Conservation (phyloP, 2,329 filamentous ascomycete genomes). For the Ceratocystis eucalypticola region DNA sequence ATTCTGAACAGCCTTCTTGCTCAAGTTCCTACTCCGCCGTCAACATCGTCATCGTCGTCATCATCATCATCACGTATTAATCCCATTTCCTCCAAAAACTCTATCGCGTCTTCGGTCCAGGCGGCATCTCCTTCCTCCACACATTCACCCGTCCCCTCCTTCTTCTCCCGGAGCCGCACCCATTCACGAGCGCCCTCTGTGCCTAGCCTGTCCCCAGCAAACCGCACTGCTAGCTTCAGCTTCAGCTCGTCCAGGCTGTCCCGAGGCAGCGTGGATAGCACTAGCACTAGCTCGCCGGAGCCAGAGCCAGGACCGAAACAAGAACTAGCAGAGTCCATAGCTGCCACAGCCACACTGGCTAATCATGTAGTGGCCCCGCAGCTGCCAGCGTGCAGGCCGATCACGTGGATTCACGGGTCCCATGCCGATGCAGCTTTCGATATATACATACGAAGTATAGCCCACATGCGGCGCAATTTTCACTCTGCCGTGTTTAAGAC, state of each 20-base stretch:
- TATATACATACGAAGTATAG: constrained; percentile 33
- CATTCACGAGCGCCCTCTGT: not conserved
- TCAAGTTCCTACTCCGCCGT: constrained; percentile 1
- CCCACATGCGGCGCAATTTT: constrained; percentile 27
- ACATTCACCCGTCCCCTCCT: not conserved
- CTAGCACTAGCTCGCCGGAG: not conserved
- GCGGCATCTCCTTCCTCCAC: not conserved
- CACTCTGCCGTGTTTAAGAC: constrained; percentile 44
- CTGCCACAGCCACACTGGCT: too few relatives aligned
- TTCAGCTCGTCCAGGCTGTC: not conserved
- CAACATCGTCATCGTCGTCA: not conserved
- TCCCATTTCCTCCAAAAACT: not conserved
- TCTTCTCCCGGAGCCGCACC: not conserved
- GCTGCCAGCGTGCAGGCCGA: constrained; percentile 28
- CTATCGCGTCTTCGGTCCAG: not conserved
- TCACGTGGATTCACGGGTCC: constrained; percentile 49
- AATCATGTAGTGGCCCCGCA: constrained; percentile 20
- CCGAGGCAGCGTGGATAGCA: not conserved
- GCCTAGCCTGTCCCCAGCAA: not conserved
- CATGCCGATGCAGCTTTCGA: constrained; percentile 41
- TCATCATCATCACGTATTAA: not conserved
- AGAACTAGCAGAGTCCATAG: not conserved
- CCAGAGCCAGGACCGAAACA: not conserved
- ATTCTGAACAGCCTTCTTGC: constrained; percentile 45
- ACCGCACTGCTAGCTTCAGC: not conserved